phyloP scores from a whole-genome alignment of 148 eudicot species.

The Diospyros kaki region DNA sequence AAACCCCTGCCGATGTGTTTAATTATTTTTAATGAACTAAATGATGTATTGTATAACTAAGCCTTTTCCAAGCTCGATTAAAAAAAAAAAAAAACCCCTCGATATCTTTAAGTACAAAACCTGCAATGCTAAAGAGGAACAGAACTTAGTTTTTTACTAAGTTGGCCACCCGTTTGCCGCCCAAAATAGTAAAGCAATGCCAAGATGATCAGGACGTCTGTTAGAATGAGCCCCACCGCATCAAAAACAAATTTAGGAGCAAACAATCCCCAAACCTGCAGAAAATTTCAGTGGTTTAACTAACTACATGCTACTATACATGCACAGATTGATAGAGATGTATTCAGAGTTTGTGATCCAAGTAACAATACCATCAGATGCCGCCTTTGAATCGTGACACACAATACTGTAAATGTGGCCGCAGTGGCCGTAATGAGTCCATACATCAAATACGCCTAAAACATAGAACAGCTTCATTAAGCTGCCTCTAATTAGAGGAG shows the following conservation, averaged over 20 bases:
- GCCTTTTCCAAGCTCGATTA: too few relatives aligned
- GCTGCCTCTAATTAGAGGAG: neutral
- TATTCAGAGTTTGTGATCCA: neutral
- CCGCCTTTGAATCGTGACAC: slow-evolving; percentile 87
- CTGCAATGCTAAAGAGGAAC: neutral
- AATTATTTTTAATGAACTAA: too few relatives aligned
- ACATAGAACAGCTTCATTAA: slow-evolving; percentile 2
- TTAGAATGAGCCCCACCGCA: slow-evolving; percentile 70
- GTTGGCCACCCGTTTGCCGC: slow-evolving; percentile 25
- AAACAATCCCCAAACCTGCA: slow-evolving; percentile 98
- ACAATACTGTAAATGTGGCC: slow-evolving; percentile 54
- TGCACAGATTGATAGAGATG: neutral
- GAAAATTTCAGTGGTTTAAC: slow-evolving; percentile 6
- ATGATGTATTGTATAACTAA: too few relatives aligned
- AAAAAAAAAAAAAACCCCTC: too few relatives aligned
- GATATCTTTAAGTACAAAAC: neutral
- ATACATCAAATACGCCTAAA: slow-evolving; percentile 78
- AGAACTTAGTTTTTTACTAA: slow-evolving; percentile 3
- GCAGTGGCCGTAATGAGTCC: slow-evolving; percentile 59
- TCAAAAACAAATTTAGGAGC: slow-evolving; percentile 96
- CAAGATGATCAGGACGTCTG: slow-evolving; percentile 55
- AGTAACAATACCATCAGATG: slow-evolving; percentile 78
- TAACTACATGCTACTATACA: neutral
- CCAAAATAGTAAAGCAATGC: slow-evolving; percentile 62
- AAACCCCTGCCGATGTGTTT: too few relatives aligned